phyloP scores from a whole-genome alignment of 2,329 filamentous ascomycete genomes.

The Ceratocystiopsis brevicomis region DNA sequence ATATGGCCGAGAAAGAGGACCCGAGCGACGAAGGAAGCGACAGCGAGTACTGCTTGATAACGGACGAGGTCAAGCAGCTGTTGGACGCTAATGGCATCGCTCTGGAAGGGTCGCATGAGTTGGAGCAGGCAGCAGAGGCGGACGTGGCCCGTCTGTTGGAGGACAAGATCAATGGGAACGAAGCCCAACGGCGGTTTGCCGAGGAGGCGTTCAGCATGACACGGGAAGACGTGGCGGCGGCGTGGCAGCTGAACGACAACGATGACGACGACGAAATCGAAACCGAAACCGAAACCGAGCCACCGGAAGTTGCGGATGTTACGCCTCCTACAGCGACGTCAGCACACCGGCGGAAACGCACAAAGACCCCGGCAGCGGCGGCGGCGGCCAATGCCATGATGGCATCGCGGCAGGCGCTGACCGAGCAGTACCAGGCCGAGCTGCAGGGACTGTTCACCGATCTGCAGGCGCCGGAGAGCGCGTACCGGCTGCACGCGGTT shows the following conservation, averaged over 20 bases:
- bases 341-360: too few species aligned
- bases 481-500: conserved; percentile 75
- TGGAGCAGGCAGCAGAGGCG: neutral
- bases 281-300: too few species aligned
- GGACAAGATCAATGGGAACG: neutral
- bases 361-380: neutral
- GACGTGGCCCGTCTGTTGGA: neutral
- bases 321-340: too few species aligned
- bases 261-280: too few species aligned
- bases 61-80: conserved; percentile 9
- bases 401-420: neutral
- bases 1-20: neutral
- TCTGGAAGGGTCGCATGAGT: neutral
- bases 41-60: conserved; percentile 8
- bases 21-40: neutral
- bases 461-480: conserved; percentile 33
- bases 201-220: conserved; percentile 1
- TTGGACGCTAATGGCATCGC: conserved; percentile 18
- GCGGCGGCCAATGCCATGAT: conserved; percentile 1
- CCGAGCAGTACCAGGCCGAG: conserved; percentile 14
- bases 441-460: conserved; percentile 38
- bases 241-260: neutral
- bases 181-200: neutral
- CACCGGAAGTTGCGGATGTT: too few species aligned
- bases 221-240: neutral